Evolutionary conservation across 257 asterid species (phyloP).

Genomic region (Lithospermum erythrorhizon): DNA sequence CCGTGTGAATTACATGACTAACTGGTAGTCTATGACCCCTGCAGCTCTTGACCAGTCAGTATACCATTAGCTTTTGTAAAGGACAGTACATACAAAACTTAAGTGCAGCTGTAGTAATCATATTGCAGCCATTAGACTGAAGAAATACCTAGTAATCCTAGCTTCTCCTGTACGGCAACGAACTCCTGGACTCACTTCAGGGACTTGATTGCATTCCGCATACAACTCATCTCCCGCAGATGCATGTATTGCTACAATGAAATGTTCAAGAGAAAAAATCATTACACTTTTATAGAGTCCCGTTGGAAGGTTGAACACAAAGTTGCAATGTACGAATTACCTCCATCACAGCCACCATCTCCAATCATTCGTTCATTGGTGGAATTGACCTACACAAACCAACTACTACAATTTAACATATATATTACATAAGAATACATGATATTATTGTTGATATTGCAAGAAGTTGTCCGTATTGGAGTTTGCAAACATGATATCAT

Average conservation of each 20-base stretch:
- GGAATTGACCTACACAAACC: slow-evolving; percentile 63
- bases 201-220: slow-evolving; percentile 64
- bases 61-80: no score
- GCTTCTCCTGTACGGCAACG: slow-evolving; percentile 99
- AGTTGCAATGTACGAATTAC: slow-evolving; percentile 21
- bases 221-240: slow-evolving; percentile 87
- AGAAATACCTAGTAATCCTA: slow-evolving; percentile 57
- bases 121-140: not conserved
- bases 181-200: slow-evolving; percentile 70
- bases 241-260: slow-evolving; percentile 61
- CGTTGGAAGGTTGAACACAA: no score
- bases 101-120: slow-evolving; percentile 4
- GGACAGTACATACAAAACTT: no score
- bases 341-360: slow-evolving; percentile 99
- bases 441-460: no score
- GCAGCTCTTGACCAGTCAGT: no score
- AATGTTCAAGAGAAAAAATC: no score
- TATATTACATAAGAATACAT: not conserved
- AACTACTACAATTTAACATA: not conserved
- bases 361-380: slow-evolving; percentile 91
- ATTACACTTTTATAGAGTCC: no score
- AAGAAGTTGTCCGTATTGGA: no score
- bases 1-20: slow-evolving; percentile 89
- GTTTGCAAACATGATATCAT: no score
- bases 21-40: slow-evolving; percentile 87